These are phyloP conservation scores for Pseudomassariella vexata DNA, from an alignment of 2,329 filamentous ascomycete genomes.

Conservation along the genomic window DNA sequence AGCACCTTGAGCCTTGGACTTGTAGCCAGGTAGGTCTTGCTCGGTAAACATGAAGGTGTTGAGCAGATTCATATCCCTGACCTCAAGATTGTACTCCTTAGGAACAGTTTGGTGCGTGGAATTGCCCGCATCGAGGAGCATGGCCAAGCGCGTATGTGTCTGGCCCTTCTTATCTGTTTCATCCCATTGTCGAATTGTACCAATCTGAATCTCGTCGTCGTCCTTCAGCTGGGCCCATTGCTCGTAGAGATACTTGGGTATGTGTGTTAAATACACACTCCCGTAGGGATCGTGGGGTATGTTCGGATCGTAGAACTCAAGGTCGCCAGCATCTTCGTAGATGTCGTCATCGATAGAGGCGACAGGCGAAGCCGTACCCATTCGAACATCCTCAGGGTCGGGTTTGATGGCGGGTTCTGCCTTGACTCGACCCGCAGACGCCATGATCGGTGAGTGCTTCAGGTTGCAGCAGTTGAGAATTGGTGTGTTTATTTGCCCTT, in stretches of 20 bases:
- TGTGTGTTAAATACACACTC: slow-evolving; percentile 65
- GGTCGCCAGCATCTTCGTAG: slow-evolving; percentile 54
- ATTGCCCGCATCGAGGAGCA: slow-evolving; percentile 62
- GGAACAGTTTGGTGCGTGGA: slow-evolving; percentile 70
- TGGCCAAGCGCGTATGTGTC: slow-evolving; percentile 43
- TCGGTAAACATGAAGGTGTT: slow-evolving; percentile 94
- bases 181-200: slow-evolving; percentile 61
- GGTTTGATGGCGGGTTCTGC: slow-evolving; percentile 37
- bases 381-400: slow-evolving; percentile 39
- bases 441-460: too few relatives aligned
- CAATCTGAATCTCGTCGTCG: slow-evolving; percentile 76
- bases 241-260: slow-evolving; percentile 77
- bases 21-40: slow-evolving; percentile 80
- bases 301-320: slow-evolving; percentile 48
- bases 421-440: too few relatives aligned
- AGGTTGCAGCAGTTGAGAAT: too few relatives aligned
- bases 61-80: slow-evolving; percentile 56
- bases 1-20: slow-evolving; percentile 52
- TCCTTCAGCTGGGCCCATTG: slow-evolving; percentile 72
- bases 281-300: slow-evolving; percentile 31
- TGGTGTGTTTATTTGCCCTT: too few relatives aligned
- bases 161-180: slow-evolving; percentile 48
- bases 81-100: slow-evolving; percentile 79
- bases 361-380: slow-evolving; percentile 34
- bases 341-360: slow-evolving; percentile 60